Base-by-base conservation (phyloP, 2,329 filamentous ascomycete species). In the Pestalotiopsis sp. region DNA sequence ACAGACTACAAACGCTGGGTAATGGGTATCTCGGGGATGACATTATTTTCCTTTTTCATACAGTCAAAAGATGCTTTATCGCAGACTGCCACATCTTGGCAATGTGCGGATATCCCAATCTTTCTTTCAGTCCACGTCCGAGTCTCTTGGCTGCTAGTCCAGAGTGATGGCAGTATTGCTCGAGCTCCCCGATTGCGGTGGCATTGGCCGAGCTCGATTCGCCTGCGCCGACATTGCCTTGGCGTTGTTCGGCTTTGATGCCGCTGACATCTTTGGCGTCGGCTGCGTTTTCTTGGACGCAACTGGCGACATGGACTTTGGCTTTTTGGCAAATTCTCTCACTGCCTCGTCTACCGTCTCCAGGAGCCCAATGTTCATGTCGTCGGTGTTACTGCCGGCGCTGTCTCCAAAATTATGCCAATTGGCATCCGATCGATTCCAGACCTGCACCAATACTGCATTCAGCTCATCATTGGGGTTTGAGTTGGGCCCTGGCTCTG, bases 341-440 rank as follows among this genome's bases (percentile, higher is more conserved):
- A 89, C 73, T 14, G 80, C 81, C 20, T 84, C 83, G 74, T 89
- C 85, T 9, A 87, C 78, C 20, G 82, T 80, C 60, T 77, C 76
- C 31, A 90, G 78, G 71, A 89, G 73, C 5, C 73, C 78, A 67
- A 84, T 83, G 38, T 85, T 81, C 9, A 85, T 83, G 49, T 79
- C 79, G 27, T 78, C 78, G 39, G 78, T 75, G 38, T 79, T 77
- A 70, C 75, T 78, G 5, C 81, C 84, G 6, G 85, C 86, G 2
- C 84, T 86, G 13, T 74, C 70, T 36, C 77, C 77, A 6, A 79
- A 70, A 20, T 72, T 75, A 25, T 73, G 72, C 77, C 78, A 80
- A 11, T 69, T 65, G 41, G 68, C 73, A 23, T 71, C 72, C 31
- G 76, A 72, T 5, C 73, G 74, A 27, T 67, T 69, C 74, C 76